A percentile compares a stretch with the other conserved stretches of the same genome.
These are phyloP conservation scores for Crassisporium funariophilum DNA, from an alignment of 768 basidiomycete species.

Conservation along the genomic window DNA sequence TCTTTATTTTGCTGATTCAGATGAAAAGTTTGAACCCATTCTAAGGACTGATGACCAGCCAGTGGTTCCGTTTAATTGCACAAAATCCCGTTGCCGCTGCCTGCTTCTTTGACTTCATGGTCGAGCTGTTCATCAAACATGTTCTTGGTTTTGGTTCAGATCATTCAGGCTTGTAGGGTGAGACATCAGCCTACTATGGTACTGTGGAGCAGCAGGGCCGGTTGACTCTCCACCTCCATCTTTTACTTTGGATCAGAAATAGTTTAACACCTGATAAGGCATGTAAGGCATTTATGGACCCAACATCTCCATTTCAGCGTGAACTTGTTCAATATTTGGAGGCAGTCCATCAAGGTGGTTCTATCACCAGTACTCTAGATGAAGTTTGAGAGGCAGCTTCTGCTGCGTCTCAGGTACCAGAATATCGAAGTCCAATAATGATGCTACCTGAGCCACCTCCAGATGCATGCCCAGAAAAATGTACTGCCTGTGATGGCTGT, in stretches of 20 bases:
- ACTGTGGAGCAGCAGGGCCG: conserved; percentile 43
- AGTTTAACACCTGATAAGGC: conserved; percentile 31
- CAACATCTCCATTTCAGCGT: conserved; percentile 26
- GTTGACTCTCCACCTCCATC: conserved; percentile 36
- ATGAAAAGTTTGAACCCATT: conserved; percentile 22
- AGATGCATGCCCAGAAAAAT: neutral
- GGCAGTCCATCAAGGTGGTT: conserved; percentile 31
- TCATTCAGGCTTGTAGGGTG: conserved; percentile 30
- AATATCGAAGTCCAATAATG: conserved; percentile 23
- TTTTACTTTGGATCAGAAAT: conserved; percentile 36
- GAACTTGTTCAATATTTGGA: conserved; percentile 34
- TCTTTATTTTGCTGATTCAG: conserved; percentile 32
- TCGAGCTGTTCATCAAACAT: conserved; percentile 31
- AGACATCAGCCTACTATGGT: conserved; percentile 35
- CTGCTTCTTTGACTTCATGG: conserved; percentile 34
- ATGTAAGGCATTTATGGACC: conserved; percentile 22
- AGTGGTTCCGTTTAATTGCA: neutral
- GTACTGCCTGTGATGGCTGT: conserved; percentile 17
- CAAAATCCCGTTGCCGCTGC: conserved; percentile 21
- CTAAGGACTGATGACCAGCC: neutral
- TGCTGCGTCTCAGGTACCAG: neutral
- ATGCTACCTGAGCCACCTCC: conserved; percentile 26
- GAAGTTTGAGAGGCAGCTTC: conserved; percentile 11
- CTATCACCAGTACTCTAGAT: conserved; percentile 22
- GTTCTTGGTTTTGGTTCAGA: conserved; percentile 22